Conservation (phyloP, 176 grass and related monocot species). For the Oryza glaberrima region DNA sequence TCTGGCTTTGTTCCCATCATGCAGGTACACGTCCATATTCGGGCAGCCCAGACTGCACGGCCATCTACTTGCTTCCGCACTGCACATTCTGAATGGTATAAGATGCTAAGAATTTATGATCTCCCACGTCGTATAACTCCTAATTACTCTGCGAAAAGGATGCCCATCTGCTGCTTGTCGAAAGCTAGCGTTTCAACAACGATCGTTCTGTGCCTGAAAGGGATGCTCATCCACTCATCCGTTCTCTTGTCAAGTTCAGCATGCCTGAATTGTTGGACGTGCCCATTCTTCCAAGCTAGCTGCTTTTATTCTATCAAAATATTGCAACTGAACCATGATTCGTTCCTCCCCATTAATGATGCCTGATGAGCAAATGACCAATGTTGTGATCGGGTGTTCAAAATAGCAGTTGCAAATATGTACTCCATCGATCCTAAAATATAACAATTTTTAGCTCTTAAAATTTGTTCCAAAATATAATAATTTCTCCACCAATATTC, state of each 20-base stretch:
- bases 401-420: conserved; percentile 3
- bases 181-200: neutral
- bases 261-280: conserved; percentile 1
- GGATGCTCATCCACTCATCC: conserved; percentile 6
- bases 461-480: no score
- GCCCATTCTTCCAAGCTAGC: neutral
- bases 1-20: neutral
- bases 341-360: neutral
- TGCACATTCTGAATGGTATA: neutral
- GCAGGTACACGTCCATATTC: neutral
- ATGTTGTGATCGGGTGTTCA: neutral
- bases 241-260: neutral
- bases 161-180: neutral
- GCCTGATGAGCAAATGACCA: conserved; percentile 11
- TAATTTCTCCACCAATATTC: no score
- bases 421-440: neutral
- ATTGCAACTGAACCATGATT: neutral
- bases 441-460: no score
- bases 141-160: neutral
- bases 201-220: neutral
- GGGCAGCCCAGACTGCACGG: neutral
- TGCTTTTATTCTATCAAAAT: neutral
- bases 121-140: neutral
- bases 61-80: neutral
- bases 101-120: neutral